phyloP scores from a whole-genome alignment of 2,329 filamentous ascomycete genomes.

The Thielaviopsis ethacetica region DNA sequence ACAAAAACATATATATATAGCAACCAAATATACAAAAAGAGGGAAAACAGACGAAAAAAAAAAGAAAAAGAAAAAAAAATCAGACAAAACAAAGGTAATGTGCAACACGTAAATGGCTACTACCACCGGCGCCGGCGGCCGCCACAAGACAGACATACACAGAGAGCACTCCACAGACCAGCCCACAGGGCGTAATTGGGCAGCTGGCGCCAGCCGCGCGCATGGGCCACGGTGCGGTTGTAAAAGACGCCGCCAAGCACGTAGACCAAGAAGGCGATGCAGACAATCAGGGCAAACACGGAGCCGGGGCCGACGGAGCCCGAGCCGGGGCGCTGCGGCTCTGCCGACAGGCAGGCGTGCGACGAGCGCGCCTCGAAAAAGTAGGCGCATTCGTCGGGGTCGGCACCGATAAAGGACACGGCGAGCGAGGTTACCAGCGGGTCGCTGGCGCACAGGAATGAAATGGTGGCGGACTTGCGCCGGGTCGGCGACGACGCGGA shows the following conservation, averaged over 20 bases:
- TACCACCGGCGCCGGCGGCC: slow-evolving; percentile 10
- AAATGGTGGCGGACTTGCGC: slow-evolving; percentile 72
- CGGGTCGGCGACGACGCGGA: slow-evolving; percentile 17
- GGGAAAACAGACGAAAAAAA: neutral
- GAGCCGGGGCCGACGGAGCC: slow-evolving; percentile 48
- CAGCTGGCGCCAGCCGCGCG: slow-evolving; percentile 85
- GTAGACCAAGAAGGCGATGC: slow-evolving; percentile 68
- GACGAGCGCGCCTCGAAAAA: slow-evolving; percentile 84
- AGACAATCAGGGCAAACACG: slow-evolving; percentile 75
- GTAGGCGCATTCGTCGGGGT: slow-evolving; percentile 84
- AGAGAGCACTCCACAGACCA: slow-evolving; percentile 41
- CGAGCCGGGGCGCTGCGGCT: slow-evolving; percentile 54
- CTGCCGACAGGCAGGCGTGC: slow-evolving; percentile 56
- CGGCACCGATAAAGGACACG: slow-evolving; percentile 66
- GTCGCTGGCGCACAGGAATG: slow-evolving; percentile 83
- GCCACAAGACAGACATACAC: slow-evolving; percentile 11
- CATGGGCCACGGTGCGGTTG: slow-evolving; percentile 85
- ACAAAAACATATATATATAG: neutral
- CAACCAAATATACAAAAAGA: neutral
- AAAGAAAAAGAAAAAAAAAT: slow-evolving; percentile 1
- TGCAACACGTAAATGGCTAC: neutral
- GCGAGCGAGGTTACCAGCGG: slow-evolving; percentile 49
- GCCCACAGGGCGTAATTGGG: slow-evolving; percentile 93
- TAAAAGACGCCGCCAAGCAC: slow-evolving; percentile 87
- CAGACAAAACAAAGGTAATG: neutral